Conservation (phyloP, 305 asterid genomes). For the Vinca major region DNA sequence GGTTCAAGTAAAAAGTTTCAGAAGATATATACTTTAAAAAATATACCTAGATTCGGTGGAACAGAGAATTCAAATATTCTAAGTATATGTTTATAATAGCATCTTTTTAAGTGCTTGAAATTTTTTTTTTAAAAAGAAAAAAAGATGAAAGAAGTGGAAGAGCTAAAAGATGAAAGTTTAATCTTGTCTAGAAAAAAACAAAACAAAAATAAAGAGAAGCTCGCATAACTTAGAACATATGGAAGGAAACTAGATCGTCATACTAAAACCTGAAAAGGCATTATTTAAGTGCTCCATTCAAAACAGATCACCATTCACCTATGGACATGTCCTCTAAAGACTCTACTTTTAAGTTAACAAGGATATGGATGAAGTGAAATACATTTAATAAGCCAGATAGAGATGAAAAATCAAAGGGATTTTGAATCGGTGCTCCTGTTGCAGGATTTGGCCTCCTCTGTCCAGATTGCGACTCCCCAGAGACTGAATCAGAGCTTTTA, state of each 20-base stretch:
- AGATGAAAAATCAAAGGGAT: slow-evolving; percentile 66
- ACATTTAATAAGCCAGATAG: slow-evolving; percentile 84
- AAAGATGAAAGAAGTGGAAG: no score
- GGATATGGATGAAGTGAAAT: slow-evolving; percentile 9
- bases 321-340: background rate
- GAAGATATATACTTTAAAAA: background rate
- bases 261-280: no score
- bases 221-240: no score
- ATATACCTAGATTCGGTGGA: background rate
- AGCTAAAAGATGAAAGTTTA: background rate
- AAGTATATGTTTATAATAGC: background rate
- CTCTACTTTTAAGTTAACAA: slow-evolving; percentile 2
- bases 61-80: background rate
- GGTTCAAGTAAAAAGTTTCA: background rate
- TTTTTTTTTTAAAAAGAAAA: no score
- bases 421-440: slow-evolving; percentile 36
- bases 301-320: no score
- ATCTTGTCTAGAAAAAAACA: no score
- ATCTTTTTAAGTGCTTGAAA: background rate
- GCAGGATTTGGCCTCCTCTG: slow-evolving; percentile 38
- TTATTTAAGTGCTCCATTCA: no score
- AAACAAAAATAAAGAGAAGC: no score
- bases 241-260: no score
- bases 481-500: slow-evolving; percentile 25
- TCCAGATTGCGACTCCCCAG: slow-evolving; percentile 40